Percentiles rank a stretch among this genome's conserved stretches.
phyloP scores from a whole-genome alignment of 2,329 filamentous ascomycete species.

The Fusarium compactum region DNA sequence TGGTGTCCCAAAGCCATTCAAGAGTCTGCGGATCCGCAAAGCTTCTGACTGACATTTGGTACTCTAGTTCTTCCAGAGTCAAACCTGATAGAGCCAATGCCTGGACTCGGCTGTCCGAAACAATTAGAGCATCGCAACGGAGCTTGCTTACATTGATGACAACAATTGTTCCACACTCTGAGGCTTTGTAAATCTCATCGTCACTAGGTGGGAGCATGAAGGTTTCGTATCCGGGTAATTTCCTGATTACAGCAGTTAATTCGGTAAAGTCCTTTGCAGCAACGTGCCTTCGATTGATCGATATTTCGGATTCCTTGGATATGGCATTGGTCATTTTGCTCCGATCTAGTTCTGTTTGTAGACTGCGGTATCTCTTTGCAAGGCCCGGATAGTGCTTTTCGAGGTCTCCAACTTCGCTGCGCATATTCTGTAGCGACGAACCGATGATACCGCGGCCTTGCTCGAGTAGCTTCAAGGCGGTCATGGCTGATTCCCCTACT shows the following conservation, averaged over 20 bases:
- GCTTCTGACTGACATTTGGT: not conserved
- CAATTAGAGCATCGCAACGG: not conserved
- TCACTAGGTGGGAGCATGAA: not conserved
- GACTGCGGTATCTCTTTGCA: not conserved
- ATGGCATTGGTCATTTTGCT: not conserved
- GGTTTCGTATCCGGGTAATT: not conserved
- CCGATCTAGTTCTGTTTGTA: not conserved
- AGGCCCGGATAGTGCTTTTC: not conserved
- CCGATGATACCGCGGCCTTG: not conserved
- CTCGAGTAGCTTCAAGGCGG: not conserved
- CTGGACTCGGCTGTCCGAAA: not conserved
- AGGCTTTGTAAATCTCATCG: not conserved
- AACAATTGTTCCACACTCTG: not conserved
- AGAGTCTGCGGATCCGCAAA: not conserved
- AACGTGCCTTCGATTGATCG: not conserved
- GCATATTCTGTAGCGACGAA: not conserved
- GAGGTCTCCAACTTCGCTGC: not conserved
- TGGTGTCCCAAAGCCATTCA: slow-evolving; percentile 2
- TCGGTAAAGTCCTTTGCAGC: not conserved
- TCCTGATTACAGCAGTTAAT: not conserved
- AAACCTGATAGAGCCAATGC: fast-evolving
- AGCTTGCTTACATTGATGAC: not conserved
- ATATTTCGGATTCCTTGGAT: not conserved
- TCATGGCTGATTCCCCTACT: fast-evolving
- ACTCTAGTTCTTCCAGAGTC: not conserved